Base-by-base conservation (phyloP, 768 basidiomycete genomes). In the Porpolomopsis calyptriformis region DNA sequence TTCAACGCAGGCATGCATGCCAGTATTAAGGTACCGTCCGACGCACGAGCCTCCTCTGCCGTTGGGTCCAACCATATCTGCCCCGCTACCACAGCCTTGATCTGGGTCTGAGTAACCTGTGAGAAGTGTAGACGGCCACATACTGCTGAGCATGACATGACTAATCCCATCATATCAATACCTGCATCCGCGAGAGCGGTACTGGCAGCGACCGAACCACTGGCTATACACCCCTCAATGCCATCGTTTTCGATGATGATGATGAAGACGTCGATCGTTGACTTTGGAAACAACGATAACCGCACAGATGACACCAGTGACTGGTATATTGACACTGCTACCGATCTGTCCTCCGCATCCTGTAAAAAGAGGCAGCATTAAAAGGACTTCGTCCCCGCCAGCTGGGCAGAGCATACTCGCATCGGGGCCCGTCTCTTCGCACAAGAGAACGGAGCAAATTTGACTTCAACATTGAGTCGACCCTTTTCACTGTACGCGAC, bases 361-460 rank as follows among this genome's bases (percentile, higher is more conserved):
- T 97, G 59, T 54, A 49, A 45, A 50, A 20, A 36, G 40, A 29
- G 45, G 27, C 43, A 39, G 48, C n/a, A 54, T 19, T 45, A 42
- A 23, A 22, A 44, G 36, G 27, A 40, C 43, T 43, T 18, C 18
- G 33, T 45, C 8, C 9, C 42, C 16, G 31, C 2, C 7, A 12
- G 19, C 23, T 6, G n/a, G 37, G 9, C 12, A 49, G 52, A 3
- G 58, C 83, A 65, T 64, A 94, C 94, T 51, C 86, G 81, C 55
- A 94, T 76, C 0, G 94, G 94, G 5, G 85, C 82, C 58, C 85
- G 72, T 53, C 94, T 70, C 12, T 70, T 73, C 23, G 68, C 63
- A 54, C 83, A 90, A 6, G 96, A 90, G 61, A 94, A 99, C 0
- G 96, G 96, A 2, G 93, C 77, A 56, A 93, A 97, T 64, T 97